phyloP scores from a whole-genome alignment of 1,284 basidiomycete species.

The Phylloboletellus chloephorus region DNA sequence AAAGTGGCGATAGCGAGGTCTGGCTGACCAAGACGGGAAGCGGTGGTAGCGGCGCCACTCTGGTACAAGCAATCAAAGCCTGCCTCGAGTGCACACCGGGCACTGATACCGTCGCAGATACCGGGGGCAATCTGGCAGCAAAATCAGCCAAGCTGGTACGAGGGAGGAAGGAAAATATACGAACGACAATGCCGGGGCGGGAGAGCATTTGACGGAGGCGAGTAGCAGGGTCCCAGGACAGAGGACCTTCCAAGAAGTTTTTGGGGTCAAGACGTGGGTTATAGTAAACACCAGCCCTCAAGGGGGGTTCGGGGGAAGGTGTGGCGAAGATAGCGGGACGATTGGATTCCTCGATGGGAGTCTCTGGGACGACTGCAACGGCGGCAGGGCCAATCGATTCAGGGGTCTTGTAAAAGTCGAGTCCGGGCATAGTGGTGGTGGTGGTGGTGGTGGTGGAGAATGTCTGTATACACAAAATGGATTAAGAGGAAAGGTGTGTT shows the following conservation, averaged over 20 bases:
- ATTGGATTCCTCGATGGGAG: slow-evolving; percentile 8
- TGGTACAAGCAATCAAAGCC: slow-evolving; percentile 75
- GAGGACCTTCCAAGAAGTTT: slow-evolving; percentile 63
- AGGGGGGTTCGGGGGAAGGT: slow-evolving; percentile 15
- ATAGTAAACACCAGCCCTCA: slow-evolving; percentile 21
- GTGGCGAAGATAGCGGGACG: slow-evolving; percentile 1
- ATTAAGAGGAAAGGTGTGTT: slow-evolving; percentile 12
- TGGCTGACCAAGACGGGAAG: slow-evolving; percentile 70
- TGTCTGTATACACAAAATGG: slow-evolving; percentile 24
- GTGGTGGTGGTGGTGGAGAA: slow-evolving; percentile 5
- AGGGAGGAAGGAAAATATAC: slow-evolving; percentile 18
- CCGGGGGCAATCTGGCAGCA: slow-evolving; percentile 59
- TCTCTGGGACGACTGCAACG: slow-evolving; percentile 5
- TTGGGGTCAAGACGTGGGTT: slow-evolving; percentile 55
- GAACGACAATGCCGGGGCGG: slow-evolving; percentile 68
- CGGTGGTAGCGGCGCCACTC: slow-evolving; percentile 74
- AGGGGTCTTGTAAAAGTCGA: slow-evolving; percentile 36
- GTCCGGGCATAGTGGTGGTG: slow-evolving; percentile 38
- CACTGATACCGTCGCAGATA: slow-evolving; percentile 78
- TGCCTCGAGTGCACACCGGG: slow-evolving; percentile 70
- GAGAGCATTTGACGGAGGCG: slow-evolving; percentile 73
- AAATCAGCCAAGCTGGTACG: neutral
- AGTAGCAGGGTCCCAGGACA: slow-evolving; percentile 63
- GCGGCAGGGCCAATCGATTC: slow-evolving; percentile 14
- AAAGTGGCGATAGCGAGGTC: slow-evolving; percentile 78